These are phyloP conservation scores for Nigrospora oryzae DNA, from an alignment of 2,329 filamentous ascomycete species.

Conservation along the genomic window DNA sequence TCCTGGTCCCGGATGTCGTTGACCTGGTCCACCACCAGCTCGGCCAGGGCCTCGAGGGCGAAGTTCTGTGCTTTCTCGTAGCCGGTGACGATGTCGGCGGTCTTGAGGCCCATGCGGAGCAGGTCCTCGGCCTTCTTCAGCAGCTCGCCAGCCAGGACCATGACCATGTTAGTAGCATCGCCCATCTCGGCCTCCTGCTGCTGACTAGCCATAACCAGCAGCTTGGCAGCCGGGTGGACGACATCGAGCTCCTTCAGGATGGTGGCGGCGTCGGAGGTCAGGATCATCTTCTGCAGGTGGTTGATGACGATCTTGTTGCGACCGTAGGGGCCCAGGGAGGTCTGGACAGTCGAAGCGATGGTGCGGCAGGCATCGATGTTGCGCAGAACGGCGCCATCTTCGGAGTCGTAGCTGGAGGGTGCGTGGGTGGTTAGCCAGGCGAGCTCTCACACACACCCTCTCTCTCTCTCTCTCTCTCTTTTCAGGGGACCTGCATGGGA, in stretches of 20 bases:
- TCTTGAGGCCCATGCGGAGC: constrained; percentile 93
- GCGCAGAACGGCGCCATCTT: constrained; percentile 96
- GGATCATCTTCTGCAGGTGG: constrained; percentile 98
- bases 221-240: constrained; percentile 93
- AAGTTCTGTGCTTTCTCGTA: constrained; percentile 93
- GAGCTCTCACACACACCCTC: constrained; percentile 2
- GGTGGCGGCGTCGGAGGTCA: constrained; percentile 95
- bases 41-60: constrained; percentile 76
- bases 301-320: constrained; percentile 99
- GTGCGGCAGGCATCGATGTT: constrained; percentile 98
- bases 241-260: constrained; percentile 97
- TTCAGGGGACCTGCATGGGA: constrained; percentile 4
- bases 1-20: constrained; percentile 70
- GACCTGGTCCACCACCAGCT: constrained; percentile 85
- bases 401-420: constrained; percentile 76
- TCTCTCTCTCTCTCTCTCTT: not conserved
- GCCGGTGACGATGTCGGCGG: constrained; percentile 91
- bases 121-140: constrained; percentile 96
- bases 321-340: constrained; percentile 91
- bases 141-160: constrained; percentile 89
- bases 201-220: constrained; percentile 97
- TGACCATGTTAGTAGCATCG: constrained; percentile 95
- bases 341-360: constrained; percentile 93
- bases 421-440: constrained; percentile 18
- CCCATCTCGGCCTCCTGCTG: constrained; percentile 99